These are phyloP conservation scores for Populus hybrid DNA, from an alignment of 441 rosid genomes.

Conservation along the genomic window DNA sequence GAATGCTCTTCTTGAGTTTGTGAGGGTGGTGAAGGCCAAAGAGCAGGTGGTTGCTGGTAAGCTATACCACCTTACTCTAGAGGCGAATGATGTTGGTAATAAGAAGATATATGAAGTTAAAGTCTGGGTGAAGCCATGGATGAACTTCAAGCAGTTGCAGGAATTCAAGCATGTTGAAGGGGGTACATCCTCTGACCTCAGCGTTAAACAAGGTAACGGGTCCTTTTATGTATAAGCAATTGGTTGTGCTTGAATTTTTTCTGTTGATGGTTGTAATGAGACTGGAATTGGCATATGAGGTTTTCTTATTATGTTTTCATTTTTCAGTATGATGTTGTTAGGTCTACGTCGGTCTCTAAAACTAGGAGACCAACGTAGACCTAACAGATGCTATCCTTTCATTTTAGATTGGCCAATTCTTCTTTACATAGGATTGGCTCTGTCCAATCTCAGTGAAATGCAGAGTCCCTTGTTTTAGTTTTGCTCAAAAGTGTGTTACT, in stretches of 20 bases:
- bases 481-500: background rate
- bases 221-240: background rate
- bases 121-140: slow-evolving; percentile 85
- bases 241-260: background rate
- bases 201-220: slow-evolving; percentile 25
- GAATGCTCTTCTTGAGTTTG: slow-evolving; percentile 71
- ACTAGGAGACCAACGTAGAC: too few relatives aligned
- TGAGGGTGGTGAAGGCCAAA: slow-evolving; percentile 60
- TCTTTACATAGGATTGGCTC: background rate
- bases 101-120: slow-evolving; percentile 74
- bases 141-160: slow-evolving; percentile 72
- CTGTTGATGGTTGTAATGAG: background rate
- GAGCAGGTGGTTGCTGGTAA: slow-evolving; percentile 81
- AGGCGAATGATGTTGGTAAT: slow-evolving; percentile 65
- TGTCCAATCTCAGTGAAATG: background rate
- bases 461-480: background rate
- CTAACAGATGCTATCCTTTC: background rate
- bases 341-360: too few relatives aligned
- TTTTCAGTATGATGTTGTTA: background rate
- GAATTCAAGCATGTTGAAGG: slow-evolving; percentile 63
- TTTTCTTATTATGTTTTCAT: background rate
- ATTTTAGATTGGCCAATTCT: background rate
- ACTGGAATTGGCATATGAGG: background rate
- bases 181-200: slow-evolving; percentile 29
- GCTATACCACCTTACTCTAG: slow-evolving; percentile 66